A percentile compares a stretch with the other conserved stretches of the same genome.
phyloP scores from a whole-genome alignment of 257 asterid genomes.

The Cruciata laevipes region DNA sequence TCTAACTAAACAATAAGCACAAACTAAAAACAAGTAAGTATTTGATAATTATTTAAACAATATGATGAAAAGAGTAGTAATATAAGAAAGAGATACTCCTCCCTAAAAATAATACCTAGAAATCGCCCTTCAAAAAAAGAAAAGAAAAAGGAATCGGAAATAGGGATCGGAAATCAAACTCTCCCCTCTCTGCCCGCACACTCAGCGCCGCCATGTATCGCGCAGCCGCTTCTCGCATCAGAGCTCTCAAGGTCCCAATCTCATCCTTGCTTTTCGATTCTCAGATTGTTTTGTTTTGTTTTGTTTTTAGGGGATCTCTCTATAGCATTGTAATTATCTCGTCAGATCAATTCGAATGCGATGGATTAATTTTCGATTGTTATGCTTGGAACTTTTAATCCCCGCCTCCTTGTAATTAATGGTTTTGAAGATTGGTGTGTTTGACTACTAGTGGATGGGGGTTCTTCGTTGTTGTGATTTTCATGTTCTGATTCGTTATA shows the following conservation, averaged over 20 bases:
- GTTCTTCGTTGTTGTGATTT: neutral
- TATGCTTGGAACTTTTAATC: neutral
- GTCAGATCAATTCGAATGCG: neutral
- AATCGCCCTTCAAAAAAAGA: too few relatives aligned
- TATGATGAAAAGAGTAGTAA: too few relatives aligned
- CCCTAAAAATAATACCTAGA: too few relatives aligned
- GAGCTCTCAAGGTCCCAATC: slow-evolving; percentile 52
- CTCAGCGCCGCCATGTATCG: slow-evolving; percentile 45
- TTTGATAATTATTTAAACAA: too few relatives aligned
- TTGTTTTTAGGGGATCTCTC: neutral
- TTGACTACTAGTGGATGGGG: neutral
- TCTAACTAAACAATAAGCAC: too few relatives aligned
- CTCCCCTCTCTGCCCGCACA: neutral
- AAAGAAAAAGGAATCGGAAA: neutral
- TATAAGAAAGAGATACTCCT: too few relatives aligned
- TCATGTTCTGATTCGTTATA: neutral
- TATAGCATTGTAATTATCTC: neutral
- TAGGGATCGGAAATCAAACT: neutral
- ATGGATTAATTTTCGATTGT: neutral
- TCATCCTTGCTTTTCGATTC: slow-evolving; percentile 1
- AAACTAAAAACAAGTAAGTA: too few relatives aligned
- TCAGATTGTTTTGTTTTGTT: slow-evolving; percentile 2
- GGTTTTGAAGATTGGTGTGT: neutral
- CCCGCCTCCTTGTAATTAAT: neutral
- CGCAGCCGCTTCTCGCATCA: slow-evolving; percentile 50